phyloP scores from a whole-genome alignment of 768 basidiomycete genomes.

The Tylopilus sp. region DNA sequence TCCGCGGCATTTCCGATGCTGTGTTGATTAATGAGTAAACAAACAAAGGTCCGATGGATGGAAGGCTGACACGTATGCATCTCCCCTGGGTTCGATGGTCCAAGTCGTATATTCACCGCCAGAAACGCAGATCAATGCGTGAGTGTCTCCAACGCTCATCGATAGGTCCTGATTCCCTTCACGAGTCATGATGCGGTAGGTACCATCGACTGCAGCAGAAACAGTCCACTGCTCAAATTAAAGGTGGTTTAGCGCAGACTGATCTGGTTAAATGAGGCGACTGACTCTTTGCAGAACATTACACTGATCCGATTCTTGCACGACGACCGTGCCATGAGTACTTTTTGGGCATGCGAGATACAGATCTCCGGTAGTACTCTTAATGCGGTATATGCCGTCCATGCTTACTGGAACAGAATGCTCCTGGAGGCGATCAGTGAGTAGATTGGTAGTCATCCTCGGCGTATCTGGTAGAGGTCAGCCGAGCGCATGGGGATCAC shows the following conservation, averaged over 20 bases:
- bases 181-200: neutral
- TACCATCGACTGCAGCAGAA: neutral
- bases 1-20: conserved; percentile 1
- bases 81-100: neutral
- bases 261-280: neutral
- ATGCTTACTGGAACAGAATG: neutral
- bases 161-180: neutral
- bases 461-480: neutral
- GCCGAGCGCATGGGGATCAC: neutral
- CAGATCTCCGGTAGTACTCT: neutral
- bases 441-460: neutral
- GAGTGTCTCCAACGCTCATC: neutral
- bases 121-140: neutral
- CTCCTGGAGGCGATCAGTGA: neutral
- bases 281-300: neutral
- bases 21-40: neutral
- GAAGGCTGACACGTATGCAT: neutral
- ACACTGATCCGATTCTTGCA: neutral
- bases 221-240: neutral
- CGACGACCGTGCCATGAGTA: neutral
- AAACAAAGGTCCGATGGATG: neutral
- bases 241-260: neutral
- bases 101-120: neutral
- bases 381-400: neutral
- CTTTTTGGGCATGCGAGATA: neutral